phyloP scores from a whole-genome alignment of 2,329 filamentous ascomycete species.

The Monascus ruber region DNA sequence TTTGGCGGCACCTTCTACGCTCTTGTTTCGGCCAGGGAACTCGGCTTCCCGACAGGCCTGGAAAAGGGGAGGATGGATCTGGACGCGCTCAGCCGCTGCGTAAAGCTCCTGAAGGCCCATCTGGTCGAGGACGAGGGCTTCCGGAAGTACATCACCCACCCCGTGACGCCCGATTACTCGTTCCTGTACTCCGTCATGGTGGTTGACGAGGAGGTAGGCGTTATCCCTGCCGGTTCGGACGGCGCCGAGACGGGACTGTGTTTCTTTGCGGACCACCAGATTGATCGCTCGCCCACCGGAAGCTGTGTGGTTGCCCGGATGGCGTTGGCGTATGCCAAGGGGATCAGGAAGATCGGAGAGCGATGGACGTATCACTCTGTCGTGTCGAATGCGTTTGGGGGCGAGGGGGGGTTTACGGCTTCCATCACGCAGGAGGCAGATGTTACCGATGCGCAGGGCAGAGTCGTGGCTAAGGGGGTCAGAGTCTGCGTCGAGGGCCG shows the following conservation, averaged over 20 bases:
- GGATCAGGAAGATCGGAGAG: conserved; percentile 8
- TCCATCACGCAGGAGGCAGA: conserved; percentile 9
- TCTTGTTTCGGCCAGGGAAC: conserved; percentile 23
- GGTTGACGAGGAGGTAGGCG: conserved; percentile 15
- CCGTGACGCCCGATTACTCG: conserved; percentile 20
- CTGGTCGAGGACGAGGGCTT: conserved; percentile 11
- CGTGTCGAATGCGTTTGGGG: conserved; percentile 19
- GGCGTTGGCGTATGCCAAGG: conserved; percentile 24
- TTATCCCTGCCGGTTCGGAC: conserved; percentile 4
- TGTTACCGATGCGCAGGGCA: neutral
- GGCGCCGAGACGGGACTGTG: conserved; percentile 34
- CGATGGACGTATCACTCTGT: conserved; percentile 27
- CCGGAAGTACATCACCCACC: conserved; percentile 16
- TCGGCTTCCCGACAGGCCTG: conserved; percentile 28
- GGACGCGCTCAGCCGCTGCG: conserved; percentile 18
- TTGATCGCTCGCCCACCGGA: conserved; percentile 35
- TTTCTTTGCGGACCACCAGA: conserved; percentile 36
- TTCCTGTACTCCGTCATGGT: conserved; percentile 35
- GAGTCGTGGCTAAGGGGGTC: conserved; percentile 6
- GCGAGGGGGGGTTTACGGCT: conserved; percentile 13
- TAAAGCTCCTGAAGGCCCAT: conserved; percentile 21
- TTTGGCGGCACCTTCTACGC: conserved; percentile 39
- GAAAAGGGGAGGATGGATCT: conserved; percentile 14
- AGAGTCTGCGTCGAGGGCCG: conserved; percentile 20
- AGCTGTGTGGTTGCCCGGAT: conserved; percentile 27